Base-by-base conservation (phyloP, 106 monocot species). In the Dendrobium chrysotoxum region DNA sequence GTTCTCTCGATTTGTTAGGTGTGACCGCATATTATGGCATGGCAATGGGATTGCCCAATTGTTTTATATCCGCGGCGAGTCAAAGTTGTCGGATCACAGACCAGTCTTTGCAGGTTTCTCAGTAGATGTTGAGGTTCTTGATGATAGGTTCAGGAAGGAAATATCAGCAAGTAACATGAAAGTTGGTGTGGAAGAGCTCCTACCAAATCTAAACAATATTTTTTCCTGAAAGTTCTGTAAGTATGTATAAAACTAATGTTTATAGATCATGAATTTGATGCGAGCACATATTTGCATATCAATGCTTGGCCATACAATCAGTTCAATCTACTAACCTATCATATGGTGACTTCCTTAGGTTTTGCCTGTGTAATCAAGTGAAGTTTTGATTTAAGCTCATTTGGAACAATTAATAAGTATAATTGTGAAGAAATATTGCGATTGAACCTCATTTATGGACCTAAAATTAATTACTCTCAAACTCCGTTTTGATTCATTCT, bases 151-250 rank as follows among this genome's bases (percentile, higher is more conserved):
- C 26, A 85, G 77, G 81, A 90, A 87, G 13, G 78, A 78, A 28
- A 50, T 72, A 41, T 80, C 82, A 44, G 46, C 72, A 40, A 80
- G 82, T 39, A 92, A 83, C 73, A 87, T 92, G 90, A 87, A 88
- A 83, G 81, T 90, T 79, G 82, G 82, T 20, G 81, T 80, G 11
- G 90, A 95, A 86, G 92, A 92, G 84, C 88, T 87, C 13, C 78
- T 96, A 64, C 83, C 87, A 41, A 74, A 15, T 9, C 40, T 74
- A 42, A 30, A 18, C 72, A 72, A 13, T 13, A 35, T 21, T 7
- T 41, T 41, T 40, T 21, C 41, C 7, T 74, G n/a, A 74, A 42
- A 74, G 13, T 26, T 28, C 4, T 71, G 71, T 71, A 71, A 71
- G 21, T 38, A 11, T 35, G 38, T 12, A 71, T 65, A 28, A 65